These are phyloP conservation scores for Ceratobasidium sp. DNA, from an alignment of 1,284 basidiomycete species.

Conservation along the genomic window DNA sequence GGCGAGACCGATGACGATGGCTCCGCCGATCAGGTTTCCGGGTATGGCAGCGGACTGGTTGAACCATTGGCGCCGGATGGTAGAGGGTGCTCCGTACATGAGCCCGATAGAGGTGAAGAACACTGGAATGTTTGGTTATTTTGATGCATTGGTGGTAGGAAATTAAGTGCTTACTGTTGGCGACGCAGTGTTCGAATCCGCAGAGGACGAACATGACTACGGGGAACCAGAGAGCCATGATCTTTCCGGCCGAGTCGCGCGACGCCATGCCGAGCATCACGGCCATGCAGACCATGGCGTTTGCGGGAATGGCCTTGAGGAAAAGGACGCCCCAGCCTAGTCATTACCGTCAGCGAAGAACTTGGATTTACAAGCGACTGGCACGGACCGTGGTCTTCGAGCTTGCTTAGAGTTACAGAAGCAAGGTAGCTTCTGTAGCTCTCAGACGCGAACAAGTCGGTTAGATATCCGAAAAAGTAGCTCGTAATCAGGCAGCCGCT, in stretches of 20 bases:
- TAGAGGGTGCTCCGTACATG: slow-evolving; percentile 50
- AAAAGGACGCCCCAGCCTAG: slow-evolving; percentile 51
- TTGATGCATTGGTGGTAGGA: no score
- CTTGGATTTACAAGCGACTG: background rate
- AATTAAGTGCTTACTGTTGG: slow-evolving; percentile 48
- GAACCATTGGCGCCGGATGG: slow-evolving; percentile 50
- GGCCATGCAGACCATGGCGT: slow-evolving; percentile 51
- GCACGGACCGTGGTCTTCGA: slow-evolving; percentile 25
- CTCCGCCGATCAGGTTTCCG: slow-evolving; percentile 51
- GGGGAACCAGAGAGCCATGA: slow-evolving; percentile 51
- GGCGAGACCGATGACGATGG: slow-evolving; percentile 50
- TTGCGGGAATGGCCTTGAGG: slow-evolving; percentile 51
- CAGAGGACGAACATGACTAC: slow-evolving; percentile 47
- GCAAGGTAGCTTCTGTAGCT: slow-evolving; percentile 23
- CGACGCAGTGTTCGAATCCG: slow-evolving; percentile 50
- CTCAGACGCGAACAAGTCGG: slow-evolving; percentile 48
- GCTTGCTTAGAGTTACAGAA: slow-evolving; percentile 9
- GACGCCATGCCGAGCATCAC: slow-evolving; percentile 50
- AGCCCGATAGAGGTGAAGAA: slow-evolving; percentile 51
- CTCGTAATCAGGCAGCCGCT: slow-evolving; percentile 48
- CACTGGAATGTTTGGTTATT: slow-evolving; percentile 45
- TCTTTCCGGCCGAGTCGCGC: slow-evolving; percentile 51
- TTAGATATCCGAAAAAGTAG: slow-evolving; percentile 51
- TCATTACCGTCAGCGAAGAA: background rate
- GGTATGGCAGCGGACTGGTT: slow-evolving; percentile 51